These are phyloP conservation scores for Xylariaceae sp. DNA, from an alignment of 2,329 filamentous ascomycete species.

Conservation along the genomic window DNA sequence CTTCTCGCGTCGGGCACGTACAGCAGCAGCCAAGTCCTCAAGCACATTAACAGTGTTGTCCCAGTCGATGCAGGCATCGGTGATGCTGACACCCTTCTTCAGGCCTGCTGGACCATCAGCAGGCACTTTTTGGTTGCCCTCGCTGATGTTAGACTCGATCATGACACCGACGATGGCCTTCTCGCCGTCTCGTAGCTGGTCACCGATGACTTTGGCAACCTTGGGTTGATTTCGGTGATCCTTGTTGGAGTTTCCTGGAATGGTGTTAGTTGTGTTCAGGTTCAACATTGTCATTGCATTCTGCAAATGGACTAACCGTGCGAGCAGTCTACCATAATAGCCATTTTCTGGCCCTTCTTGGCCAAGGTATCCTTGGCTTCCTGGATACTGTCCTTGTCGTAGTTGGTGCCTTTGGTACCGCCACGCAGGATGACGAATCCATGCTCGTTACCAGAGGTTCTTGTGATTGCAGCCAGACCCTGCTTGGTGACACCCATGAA, in stretches of 20 bases:
- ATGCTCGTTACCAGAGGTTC: constrained; percentile 91
- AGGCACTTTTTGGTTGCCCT: constrained; percentile 84
- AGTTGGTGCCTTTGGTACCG: constrained; percentile 90
- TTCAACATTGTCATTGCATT: neutral
- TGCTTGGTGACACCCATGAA: constrained; percentile 99
- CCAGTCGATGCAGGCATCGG: constrained; percentile 95
- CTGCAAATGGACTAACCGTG: constrained; percentile 59
- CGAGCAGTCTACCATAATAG: constrained; percentile 98
- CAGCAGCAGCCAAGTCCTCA: constrained; percentile 79
- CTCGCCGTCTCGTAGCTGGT: constrained; percentile 85
- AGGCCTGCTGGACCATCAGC: constrained; percentile 72
- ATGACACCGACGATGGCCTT: constrained; percentile 90
- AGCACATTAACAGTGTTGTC: constrained; percentile 76
- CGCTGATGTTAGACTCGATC: constrained; percentile 98
- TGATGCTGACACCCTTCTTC: constrained; percentile 90
- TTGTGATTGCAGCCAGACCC: constrained; percentile 88
- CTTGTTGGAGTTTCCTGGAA: constrained; percentile 86
- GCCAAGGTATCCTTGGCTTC: constrained; percentile 71
- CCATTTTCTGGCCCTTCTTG: constrained; percentile 79
- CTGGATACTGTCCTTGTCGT: constrained; percentile 78
- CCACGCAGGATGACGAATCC: constrained; percentile 95
- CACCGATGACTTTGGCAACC: constrained; percentile 75
- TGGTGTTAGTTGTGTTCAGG: constrained; percentile 7
- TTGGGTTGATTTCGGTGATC: constrained; percentile 96
- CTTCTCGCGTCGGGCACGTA: constrained; percentile 67